These are phyloP conservation scores for Funneliformis geosporum DNA, from an alignment of 192 early-diverging fungal species.

Conservation along the genomic window DNA sequence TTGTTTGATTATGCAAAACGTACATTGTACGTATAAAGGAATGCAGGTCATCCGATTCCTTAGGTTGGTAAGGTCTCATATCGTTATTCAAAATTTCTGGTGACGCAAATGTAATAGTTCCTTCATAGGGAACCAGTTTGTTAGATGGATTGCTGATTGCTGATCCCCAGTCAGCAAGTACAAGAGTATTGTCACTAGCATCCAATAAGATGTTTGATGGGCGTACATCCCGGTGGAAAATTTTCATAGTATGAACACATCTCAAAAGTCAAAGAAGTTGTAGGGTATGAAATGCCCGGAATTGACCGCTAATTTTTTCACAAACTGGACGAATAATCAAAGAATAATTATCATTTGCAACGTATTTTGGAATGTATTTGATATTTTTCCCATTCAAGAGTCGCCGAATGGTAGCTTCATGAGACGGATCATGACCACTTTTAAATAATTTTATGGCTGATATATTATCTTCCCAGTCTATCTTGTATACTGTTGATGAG, in stretches of 20 bases:
- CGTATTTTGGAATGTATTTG: background rate
- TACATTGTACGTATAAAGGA: constrained; percentile 20
- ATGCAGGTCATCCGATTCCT: constrained; percentile 1
- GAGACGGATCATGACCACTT: background rate
- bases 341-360: too few relatives aligned
- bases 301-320: too few relatives aligned
- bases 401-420: background rate
- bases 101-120: constrained; percentile 7
- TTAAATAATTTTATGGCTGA: constrained; percentile 18
- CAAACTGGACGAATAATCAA: too few relatives aligned
- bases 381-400: background rate
- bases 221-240: constrained; percentile 11
- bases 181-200: background rate
- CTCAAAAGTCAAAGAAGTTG: background rate
- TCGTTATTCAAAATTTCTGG: background rate
- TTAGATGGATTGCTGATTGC: background rate
- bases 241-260: background rate
- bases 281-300: background rate
- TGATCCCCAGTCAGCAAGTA: constrained; percentile 27
- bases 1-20: constrained; percentile 6
- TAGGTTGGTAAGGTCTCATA: background rate
- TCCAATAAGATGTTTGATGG: constrained; percentile 19
- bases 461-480: constrained; percentile 16
- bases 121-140: background rate
- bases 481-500: constrained; percentile 16